A percentile compares a stretch with the other conserved stretches of the same genome.
Evolutionary conservation across 805 yeast genomes (phyloP).

Genomic region (Candida chauliodis): DNA sequence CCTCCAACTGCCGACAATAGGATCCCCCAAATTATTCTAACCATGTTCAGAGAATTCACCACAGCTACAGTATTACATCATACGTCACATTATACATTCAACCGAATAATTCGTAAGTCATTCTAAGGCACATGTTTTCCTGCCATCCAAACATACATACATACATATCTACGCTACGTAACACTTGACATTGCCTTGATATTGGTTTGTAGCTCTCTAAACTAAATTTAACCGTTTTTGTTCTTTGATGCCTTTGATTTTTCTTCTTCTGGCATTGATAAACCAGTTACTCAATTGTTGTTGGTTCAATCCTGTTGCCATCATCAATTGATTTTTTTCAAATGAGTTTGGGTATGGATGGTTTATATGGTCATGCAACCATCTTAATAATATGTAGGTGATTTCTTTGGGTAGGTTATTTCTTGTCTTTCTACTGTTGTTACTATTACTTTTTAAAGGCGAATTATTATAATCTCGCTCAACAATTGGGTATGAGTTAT

Average conservation of each 20-base stretch:
- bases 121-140: too few relatives aligned
- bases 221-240: constrained; percentile 18
- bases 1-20: too few relatives aligned
- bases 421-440: constrained; percentile 41
- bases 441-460: not conserved
- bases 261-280: constrained; percentile 79
- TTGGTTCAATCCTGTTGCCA: constrained; percentile 71
- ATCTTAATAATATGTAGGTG: constrained; percentile 63
- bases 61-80: too few relatives aligned
- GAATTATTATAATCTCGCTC: not conserved
- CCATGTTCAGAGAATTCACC: too few relatives aligned
- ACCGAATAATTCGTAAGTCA: too few relatives aligned
- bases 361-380: constrained; percentile 71
- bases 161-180: too few relatives aligned
- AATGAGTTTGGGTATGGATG: constrained; percentile 83
- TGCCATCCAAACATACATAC: too few relatives aligned
- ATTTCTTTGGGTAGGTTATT: constrained; percentile 78
- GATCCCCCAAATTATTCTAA: too few relatives aligned
- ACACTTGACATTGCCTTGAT: too few relatives aligned
- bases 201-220: too few relatives aligned
- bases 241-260: constrained; percentile 51
- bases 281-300: constrained; percentile 87
- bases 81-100: too few relatives aligned
- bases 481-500: constrained; percentile 3
- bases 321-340: constrained; percentile 68